Evolutionary conservation across 2,329 filamentous ascomycete species (phyloP).

Genomic region (Pseudogymnoascus sp.): DNA sequence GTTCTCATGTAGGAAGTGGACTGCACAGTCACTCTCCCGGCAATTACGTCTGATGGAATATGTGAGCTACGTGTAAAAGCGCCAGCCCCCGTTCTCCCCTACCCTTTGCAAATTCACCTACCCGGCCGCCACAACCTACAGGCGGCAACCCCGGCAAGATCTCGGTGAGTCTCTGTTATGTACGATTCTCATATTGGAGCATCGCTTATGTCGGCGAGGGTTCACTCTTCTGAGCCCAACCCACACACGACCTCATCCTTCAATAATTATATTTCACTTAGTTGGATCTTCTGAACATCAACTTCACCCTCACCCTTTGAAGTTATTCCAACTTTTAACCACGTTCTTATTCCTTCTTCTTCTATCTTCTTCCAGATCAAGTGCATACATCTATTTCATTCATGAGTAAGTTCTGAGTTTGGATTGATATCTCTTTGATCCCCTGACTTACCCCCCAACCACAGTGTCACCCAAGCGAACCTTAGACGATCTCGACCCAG

Average conservation of each 20-base stretch:
- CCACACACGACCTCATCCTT: not conserved
- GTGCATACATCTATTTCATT: not conserved
- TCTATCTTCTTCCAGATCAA: too few species aligned
- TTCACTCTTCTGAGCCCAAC: not conserved
- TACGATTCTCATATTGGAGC: not conserved
- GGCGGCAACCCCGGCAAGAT: not conserved
- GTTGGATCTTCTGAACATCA: not conserved
- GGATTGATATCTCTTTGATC: not conserved
- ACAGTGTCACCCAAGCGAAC: not conserved
- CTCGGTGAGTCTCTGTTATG: not conserved
- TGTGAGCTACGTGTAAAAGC: not conserved
- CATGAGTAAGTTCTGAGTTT: not conserved
- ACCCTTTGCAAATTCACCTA: not conserved
- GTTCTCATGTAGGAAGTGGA: not conserved
- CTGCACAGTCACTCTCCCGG: not conserved
- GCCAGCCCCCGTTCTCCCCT: not conserved
- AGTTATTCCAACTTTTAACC: not conserved
- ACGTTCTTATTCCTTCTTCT: not conserved
- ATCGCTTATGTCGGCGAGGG: not conserved
- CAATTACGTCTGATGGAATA: not conserved
- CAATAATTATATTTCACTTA: not conserved
- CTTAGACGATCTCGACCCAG: not conserved
- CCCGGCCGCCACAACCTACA: not conserved
- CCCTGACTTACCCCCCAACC: not conserved
- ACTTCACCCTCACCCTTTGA: not conserved